These are phyloP conservation scores for Calendula officinalis DNA, from an alignment of 129 eudicot species.

Conservation along the genomic window DNA sequence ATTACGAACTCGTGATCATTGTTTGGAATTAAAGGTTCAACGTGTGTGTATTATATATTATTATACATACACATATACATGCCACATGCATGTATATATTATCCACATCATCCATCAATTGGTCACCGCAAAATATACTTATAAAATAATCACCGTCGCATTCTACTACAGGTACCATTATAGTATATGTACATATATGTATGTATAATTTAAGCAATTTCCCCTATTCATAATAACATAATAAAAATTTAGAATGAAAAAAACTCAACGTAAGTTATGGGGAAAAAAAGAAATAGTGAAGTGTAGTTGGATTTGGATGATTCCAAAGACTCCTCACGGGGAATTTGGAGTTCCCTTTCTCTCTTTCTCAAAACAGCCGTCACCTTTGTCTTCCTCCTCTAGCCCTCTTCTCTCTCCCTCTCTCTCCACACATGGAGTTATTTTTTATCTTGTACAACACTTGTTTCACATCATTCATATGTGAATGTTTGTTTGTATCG, in stretches of 20 bases:
- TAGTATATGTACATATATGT: no score
- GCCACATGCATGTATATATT: neutral
- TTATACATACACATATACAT: neutral
- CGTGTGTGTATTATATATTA: neutral
- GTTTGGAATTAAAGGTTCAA: slow-evolving; percentile 43
- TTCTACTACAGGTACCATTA: no score
- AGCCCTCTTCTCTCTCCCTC: neutral
- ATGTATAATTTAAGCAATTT: no score
- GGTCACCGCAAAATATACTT: no score
- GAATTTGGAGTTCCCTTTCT: slow-evolving; percentile 61
- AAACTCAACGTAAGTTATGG: slow-evolving; percentile 5
- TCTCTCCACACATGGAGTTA: slow-evolving; percentile 39
- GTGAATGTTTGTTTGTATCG: neutral
- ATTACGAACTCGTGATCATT: slow-evolving; percentile 67
- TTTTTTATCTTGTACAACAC: slow-evolving; percentile 17
- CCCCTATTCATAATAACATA: neutral
- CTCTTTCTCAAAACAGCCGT: slow-evolving; percentile 65
- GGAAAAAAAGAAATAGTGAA: slow-evolving; percentile 13
- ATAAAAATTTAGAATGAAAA: neutral
- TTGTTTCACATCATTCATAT: slow-evolving; percentile 4
- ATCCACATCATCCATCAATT: no score
- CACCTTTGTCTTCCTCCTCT: slow-evolving; percentile 58
- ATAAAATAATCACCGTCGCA: no score
- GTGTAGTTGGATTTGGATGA: slow-evolving; percentile 44
- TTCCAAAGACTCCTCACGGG: slow-evolving; percentile 97